Evolutionary conservation across 2,329 filamentous ascomycete species (phyloP), one percentile per base, ranked within the genome.

Genomic region (Pestalotiopsis sp.): DNA sequence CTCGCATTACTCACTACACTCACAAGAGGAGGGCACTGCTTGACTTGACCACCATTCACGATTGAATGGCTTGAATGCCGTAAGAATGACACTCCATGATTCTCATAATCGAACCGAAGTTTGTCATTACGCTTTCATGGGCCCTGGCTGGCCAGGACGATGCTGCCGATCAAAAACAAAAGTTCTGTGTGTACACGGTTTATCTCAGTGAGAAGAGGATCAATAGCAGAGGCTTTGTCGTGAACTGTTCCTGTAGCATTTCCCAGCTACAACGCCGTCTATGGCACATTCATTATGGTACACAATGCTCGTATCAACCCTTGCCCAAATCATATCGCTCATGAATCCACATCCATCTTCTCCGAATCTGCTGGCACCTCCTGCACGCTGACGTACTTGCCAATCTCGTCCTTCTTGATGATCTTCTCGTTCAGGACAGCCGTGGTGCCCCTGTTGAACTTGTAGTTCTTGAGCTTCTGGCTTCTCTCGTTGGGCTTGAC

Each of bases 391-490:
- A 98, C 91, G 81, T 96, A 98, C 81, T 97, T 95, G 80, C 92
- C 92, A 77, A 99, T 92, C 77, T 99, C 94, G 81, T 95, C 92
- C 86, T 94, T 96, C 77, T 89, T 94, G 80, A 98, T 97, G 74
- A 98, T 88, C 87, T 97, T 97, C 87, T 99, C 94, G 81, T 97
- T 96, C 78, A 99, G 85, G 72, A 96, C 93, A 11, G 95, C 95
- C 11, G 97, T 99, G n/a, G 96, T 98, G 68, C 96, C 96, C 79
- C 90, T 90, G 74, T 87, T 85, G 86, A 98, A 99, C 76, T 89
- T 89, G 86, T 99, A 99, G 84, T 94, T 96, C 84, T 94, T 90
- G 82, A 96, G 89, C 89, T 99, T 99, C 81, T 92, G 87, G 75
- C 90, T 92, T 80, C 97, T 90, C 86, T 94, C 90, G 83, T 99